Base-by-base conservation (phyloP, 805 yeast genomes). In the Ogataea philodendri region DNA sequence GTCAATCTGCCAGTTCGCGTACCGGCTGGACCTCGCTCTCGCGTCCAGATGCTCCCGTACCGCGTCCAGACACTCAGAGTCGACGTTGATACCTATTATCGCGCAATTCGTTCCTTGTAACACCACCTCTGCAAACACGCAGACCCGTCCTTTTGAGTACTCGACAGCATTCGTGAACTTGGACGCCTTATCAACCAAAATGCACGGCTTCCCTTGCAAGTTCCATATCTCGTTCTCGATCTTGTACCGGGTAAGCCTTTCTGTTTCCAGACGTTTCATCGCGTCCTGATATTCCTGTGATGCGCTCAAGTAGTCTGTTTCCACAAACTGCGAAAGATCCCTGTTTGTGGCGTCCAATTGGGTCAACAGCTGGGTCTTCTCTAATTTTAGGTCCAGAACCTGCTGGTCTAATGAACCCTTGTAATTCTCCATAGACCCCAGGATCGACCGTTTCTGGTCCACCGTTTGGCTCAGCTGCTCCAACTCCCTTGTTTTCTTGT, bases 151-250 rank as follows among this genome's bases (percentile, higher is more conserved):
- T n/a, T n/a, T n/a, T n/a, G n/a, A n/a, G 8, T 28, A 26, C 16
- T 35, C 17, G 13, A 22, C 8, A 9, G 7, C 10, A 14, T 34
- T 28, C 3, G 26, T 33, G 22, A 26, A 8, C 19, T 15, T 11
- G 11, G 19, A 11, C 10, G 14, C 13, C 10, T 15, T 24, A 11
- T 37, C 21, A 3, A 48, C 35, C 9, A 40, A 19, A 4, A 53
- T n/a, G n/a, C 50, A 44, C 2, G 48, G 42, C 9, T 26, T 30
- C 10, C 41, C 44, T 15, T 52, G 35, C 10, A 51, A 15, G 21
- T 50, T 51, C 35, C 34, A 27, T 9, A 51, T 33, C 30, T 54
- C 52, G 24, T 51, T 39, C 27, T 55, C 53, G 9, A 52, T 42
- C 23, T 48, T 51, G 15, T 45, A n/a, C 22, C 57, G 36, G 15